Evolutionary conservation across 805 yeast species (phyloP), one percentile per base, ranked within the genome.

Genomic region (Ogataea siamensis): DNA sequence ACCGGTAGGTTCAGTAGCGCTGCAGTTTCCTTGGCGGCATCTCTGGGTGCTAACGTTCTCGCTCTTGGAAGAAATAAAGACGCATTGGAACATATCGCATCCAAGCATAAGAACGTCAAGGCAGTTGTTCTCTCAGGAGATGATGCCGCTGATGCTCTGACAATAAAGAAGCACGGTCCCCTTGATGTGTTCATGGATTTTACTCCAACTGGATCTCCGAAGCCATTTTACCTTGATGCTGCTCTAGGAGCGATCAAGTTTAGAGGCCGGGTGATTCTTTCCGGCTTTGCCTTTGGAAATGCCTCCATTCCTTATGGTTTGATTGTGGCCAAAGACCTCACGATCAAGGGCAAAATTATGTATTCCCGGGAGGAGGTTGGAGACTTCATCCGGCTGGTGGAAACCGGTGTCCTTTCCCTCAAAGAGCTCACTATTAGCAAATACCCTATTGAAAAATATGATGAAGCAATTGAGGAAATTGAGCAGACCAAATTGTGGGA

Each of bases 21-120:
- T 32, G 41, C 41, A 9, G 41, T 41, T 11, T 41, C 45, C 4
- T 28, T 41, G 11, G 45, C 45, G 13, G 28, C 45, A n/a, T 30
- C 41, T 5, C 17, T 41, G 38, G 45, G 45, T 2, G 45, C 45
- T 11, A 22, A 34, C 3, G 45, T 40, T 14, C 16, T 40, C 7
- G 39, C 38, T 4, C 22, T 32, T n/a, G 45, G 45, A 5, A 27
- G 45, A 23, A 36, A 32, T 28, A 28, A 36, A 14, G 20, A 17
- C 12, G 28, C 20, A 2, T 25, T 40, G n/a, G 37, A n/a, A n/a
- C n/a, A n/a, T n/a, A n/a, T n/a, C n/a, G n/a, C n/a, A n/a, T n/a
- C n/a, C n/a, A n/a, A n/a, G n/a, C n/a, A n/a, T n/a, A n/a, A n/a
- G n/a, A n/a, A n/a, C n/a, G n/a, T n/a, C n/a, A n/a, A n/a, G n/a